Evolutionary conservation across 129 eudicot genomes (phyloP).

Genomic region (Tanacetum coccineum): DNA sequence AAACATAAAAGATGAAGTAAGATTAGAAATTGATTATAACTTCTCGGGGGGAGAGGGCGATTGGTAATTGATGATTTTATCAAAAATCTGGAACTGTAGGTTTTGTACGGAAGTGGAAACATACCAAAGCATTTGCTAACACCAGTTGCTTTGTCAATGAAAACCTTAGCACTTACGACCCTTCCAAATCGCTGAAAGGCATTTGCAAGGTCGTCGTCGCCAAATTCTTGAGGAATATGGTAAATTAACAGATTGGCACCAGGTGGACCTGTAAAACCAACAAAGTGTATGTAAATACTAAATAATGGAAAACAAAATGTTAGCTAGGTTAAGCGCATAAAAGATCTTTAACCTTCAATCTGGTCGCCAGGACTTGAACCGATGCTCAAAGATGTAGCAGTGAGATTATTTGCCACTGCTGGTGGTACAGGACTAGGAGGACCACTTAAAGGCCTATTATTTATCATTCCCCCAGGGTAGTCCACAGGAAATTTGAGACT

Average conservation of each 20-base stretch:
- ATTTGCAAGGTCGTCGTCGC: conserved; percentile 84
- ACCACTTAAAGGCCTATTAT: conserved; percentile 30
- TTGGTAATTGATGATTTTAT: too few relatives aligned
- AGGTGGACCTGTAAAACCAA: conserved; percentile 63
- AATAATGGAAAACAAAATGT: neutral
- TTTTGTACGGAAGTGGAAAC: neutral
- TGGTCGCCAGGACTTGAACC: conserved; percentile 67
- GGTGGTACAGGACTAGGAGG: conserved; percentile 73
- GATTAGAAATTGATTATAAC: too few relatives aligned
- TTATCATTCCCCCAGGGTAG: conserved; percentile 50
- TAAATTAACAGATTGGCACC: conserved; percentile 93
- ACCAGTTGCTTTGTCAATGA: conserved; percentile 83
- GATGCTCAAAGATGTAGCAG: conserved; percentile 67
- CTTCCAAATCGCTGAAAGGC: conserved; percentile 72
- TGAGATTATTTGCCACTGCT: conserved; percentile 44
- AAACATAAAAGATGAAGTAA: neutral
- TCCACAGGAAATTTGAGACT: conserved; percentile 67
- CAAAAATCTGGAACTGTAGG: too few relatives aligned
- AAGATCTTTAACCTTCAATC: conserved; percentile 61
- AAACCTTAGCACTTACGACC: conserved; percentile 91
- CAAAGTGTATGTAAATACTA: conserved; percentile 2
- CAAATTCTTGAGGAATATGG: conserved; percentile 96
- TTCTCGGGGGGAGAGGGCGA: too few relatives aligned
- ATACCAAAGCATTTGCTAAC: conserved; percentile 93
- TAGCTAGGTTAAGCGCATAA: neutral